These are phyloP conservation scores for Pleurotus salmoneostramineus DNA, from an alignment of 768 basidiomycete species.

Conservation along the genomic window DNA sequence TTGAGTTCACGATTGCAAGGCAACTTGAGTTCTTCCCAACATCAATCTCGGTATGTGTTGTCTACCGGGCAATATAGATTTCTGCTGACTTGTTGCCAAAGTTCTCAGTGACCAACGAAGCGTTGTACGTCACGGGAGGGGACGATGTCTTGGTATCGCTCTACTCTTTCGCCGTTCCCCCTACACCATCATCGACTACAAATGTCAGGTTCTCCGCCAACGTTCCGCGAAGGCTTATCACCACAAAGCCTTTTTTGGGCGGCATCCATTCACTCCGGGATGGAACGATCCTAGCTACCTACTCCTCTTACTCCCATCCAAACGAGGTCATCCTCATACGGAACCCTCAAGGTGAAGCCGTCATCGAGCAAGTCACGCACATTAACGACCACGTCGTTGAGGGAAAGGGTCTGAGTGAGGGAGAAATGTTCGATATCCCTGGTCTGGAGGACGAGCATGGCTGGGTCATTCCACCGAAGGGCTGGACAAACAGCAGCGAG, in stretches of 20 bases:
- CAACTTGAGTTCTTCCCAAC: not conserved
- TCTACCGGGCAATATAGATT: not conserved
- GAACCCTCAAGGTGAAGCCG: not conserved
- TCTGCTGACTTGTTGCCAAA: not conserved
- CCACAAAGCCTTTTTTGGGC: not conserved
- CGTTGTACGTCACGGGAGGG: not conserved
- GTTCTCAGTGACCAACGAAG: not conserved
- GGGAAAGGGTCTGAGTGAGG: not conserved
- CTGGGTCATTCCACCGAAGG: not conserved
- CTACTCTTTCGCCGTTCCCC: not conserved
- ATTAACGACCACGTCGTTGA: not conserved
- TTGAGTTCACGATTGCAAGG: not conserved
- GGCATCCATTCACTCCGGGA: not conserved
- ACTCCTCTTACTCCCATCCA: not conserved
- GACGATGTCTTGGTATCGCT: not conserved
- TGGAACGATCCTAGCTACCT: not conserved
- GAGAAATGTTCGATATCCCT: not conserved
- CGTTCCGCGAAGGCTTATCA: not conserved
- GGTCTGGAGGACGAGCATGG: not conserved
- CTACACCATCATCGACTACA: not conserved
- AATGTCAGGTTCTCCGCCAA: not conserved
- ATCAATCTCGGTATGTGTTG: not conserved
- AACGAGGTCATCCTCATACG: slow-evolving; percentile 1
- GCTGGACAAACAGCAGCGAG: not conserved
- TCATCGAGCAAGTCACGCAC: not conserved